Evolutionary conservation across 768 basidiomycete genomes (phyloP).

Genomic region (Pisolithus tinctorius): DNA sequence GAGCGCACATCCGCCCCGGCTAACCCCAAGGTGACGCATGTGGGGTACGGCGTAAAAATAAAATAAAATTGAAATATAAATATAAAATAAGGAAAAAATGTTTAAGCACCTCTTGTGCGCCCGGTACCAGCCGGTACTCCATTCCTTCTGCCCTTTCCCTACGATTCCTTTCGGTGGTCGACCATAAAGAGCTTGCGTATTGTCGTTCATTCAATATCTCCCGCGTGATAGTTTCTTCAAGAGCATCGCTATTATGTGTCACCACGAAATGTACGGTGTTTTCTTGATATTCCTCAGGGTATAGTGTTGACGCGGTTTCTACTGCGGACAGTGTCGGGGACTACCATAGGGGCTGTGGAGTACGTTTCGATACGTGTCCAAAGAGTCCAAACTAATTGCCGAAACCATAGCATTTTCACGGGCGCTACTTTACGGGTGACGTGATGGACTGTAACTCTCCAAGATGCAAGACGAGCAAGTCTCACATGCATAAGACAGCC

Average conservation of each 20-base stretch:
- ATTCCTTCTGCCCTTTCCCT: too few relatives aligned
- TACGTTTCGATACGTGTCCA: constrained; percentile 9
- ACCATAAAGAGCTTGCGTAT: too few relatives aligned
- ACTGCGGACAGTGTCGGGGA: constrained; percentile 25
- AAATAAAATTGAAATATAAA: neutral
- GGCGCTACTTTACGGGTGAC: constrained; percentile 30
- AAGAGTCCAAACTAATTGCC: neutral
- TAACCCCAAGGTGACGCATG: constrained; percentile 21
- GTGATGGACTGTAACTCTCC: constrained; percentile 25
- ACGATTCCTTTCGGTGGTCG: too few relatives aligned
- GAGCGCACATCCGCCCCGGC: constrained; percentile 8
- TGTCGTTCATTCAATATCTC: too few relatives aligned
- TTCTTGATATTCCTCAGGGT: neutral
- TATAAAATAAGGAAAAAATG: too few relatives aligned
- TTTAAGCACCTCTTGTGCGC: too few relatives aligned
- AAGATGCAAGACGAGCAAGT: constrained; percentile 28
- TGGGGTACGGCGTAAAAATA: constrained; percentile 14
- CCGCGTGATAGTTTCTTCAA: neutral
- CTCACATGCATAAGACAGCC: constrained; percentile 31
- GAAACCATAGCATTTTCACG: constrained; percentile 29
- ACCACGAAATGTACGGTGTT: constrained; percentile 29
- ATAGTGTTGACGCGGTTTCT: constrained; percentile 1
- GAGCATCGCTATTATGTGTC: constrained; percentile 23
- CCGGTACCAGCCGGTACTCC: too few relatives aligned
- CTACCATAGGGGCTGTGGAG: constrained; percentile 32